Percentiles rank a stretch among this genome's conserved stretches.
Conservation (phyloP, 1,284 basidiomycete genomes). For the Phellinidium pouzarii region DNA sequence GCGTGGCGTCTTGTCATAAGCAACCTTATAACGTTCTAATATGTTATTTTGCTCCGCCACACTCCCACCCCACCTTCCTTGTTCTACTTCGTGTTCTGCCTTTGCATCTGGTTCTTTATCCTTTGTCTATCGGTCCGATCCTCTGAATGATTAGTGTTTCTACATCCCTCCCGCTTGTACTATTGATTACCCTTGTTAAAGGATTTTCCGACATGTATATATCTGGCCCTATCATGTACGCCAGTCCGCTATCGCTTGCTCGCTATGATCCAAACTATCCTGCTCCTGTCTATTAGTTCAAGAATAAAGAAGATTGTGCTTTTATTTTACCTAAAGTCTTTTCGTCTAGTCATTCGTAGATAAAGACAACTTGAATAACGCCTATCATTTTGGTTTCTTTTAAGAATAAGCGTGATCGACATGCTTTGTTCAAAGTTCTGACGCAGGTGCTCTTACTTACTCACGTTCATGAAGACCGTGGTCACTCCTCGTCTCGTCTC, state of each 20-base stretch:
- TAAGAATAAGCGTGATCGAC: not conserved
- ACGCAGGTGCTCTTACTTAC: not conserved
- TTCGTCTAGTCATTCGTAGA: too few species aligned
- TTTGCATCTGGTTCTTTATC: not conserved
- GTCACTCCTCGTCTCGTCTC: slow-evolving; percentile 24
- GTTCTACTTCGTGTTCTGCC: not conserved
- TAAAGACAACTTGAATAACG: too few species aligned
- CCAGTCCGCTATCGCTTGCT: slow-evolving; percentile 2
- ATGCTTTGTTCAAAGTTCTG: not conserved
- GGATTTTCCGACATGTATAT: slow-evolving; percentile 1
- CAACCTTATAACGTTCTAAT: slow-evolving; percentile 10
- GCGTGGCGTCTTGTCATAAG: not conserved
- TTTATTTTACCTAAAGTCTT: not conserved
- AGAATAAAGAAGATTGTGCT: not conserved
- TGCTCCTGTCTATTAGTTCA: not conserved
- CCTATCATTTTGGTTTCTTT: too few species aligned
- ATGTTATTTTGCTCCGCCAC: slow-evolving; percentile 6
- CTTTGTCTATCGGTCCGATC: not conserved
- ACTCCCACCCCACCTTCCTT: not conserved
- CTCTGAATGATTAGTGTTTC: not conserved
- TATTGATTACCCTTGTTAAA: slow-evolving; percentile 1
- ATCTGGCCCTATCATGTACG: not conserved
- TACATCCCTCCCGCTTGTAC: not conserved
- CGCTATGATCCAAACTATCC: not conserved
- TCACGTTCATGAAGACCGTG: slow-evolving; percentile 2